These are phyloP conservation scores for Naganishia sp. DNA, from an alignment of 1,284 basidiomycete species.

Conservation along the genomic window DNA sequence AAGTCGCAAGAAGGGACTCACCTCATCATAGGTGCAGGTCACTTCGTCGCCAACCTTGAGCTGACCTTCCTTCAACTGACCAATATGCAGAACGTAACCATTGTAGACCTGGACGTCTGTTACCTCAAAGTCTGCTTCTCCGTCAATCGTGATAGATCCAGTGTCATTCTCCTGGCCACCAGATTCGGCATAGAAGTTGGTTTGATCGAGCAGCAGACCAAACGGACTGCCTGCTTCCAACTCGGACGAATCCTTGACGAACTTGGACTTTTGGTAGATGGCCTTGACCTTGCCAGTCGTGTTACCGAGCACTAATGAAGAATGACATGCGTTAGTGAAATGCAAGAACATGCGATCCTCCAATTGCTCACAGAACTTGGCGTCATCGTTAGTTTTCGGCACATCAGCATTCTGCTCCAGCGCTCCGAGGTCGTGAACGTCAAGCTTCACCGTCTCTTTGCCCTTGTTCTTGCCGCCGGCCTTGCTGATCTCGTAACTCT, in stretches of 20 bases:
- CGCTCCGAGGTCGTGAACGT: constrained; percentile 90
- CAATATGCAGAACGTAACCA: constrained; percentile 87
- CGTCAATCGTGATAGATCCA: constrained; percentile 90
- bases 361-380: constrained; percentile 75
- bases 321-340: constrained; percentile 15
- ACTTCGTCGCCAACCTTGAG: constrained; percentile 70
- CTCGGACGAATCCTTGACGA: constrained; percentile 67
- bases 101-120: constrained; percentile 85
- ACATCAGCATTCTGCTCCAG: constrained; percentile 78
- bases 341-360: neutral
- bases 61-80: constrained; percentile 75
- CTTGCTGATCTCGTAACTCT: constrained; percentile 90
- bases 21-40: constrained; percentile 73
- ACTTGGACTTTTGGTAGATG: constrained; percentile 80
- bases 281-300: constrained; percentile 76
- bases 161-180: constrained; percentile 98
- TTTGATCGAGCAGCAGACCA: constrained; percentile 86
- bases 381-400: constrained; percentile 90
- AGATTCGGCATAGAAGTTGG: constrained; percentile 97
- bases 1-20: constrained; percentile 44
- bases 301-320: constrained; percentile 66
- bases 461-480: constrained; percentile 67
- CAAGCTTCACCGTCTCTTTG: constrained; percentile 76
- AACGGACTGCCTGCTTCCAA: constrained; percentile 68
- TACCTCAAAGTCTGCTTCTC: constrained; percentile 87